These are phyloP conservation scores for Pseudogymnoascus pannorum DNA, from an alignment of 2,329 filamentous ascomycete genomes.

Conservation along the genomic window DNA sequence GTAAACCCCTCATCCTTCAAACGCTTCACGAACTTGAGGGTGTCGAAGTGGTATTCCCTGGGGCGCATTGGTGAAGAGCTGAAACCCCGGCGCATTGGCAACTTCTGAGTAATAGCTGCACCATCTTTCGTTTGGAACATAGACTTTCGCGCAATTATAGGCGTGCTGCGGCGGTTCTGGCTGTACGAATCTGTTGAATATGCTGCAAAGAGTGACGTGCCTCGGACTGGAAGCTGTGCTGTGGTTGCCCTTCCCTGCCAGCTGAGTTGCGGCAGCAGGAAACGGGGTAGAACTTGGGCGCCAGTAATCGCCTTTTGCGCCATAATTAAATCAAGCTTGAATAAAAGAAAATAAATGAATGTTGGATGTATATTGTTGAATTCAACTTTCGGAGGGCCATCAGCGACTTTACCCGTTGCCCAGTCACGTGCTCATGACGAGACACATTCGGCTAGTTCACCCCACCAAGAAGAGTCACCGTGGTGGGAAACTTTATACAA, in stretches of 20 bases:
- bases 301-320: slow-evolving; percentile 19
- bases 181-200: background rate
- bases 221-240: slow-evolving; percentile 12
- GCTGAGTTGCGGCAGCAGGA: slow-evolving; percentile 28
- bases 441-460: slow-evolving; percentile 9
- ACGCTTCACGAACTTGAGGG: slow-evolving; percentile 90
- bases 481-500: slow-evolving; percentile 10
- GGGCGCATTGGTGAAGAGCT: slow-evolving; percentile 54
- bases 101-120: slow-evolving; percentile 9
- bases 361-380: background rate
- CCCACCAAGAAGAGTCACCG: slow-evolving; percentile 10
- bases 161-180: background rate
- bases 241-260: slow-evolving; percentile 22
- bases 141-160: background rate
- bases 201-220: background rate
- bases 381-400: background rate
- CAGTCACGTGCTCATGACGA: background rate
- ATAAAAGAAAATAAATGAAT: slow-evolving; percentile 5
- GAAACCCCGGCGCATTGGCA: slow-evolving; percentile 42
- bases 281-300: slow-evolving; percentile 24
- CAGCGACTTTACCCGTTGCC: slow-evolving; percentile 2
- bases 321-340: slow-evolving; percentile 19
- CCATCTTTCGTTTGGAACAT: background rate
- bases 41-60: slow-evolving; percentile 95
- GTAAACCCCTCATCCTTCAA: slow-evolving; percentile 89